Evolutionary conservation across 2,329 filamentous ascomycete species (phyloP).

Genomic region (Chaetoscypha palmicola): DNA sequence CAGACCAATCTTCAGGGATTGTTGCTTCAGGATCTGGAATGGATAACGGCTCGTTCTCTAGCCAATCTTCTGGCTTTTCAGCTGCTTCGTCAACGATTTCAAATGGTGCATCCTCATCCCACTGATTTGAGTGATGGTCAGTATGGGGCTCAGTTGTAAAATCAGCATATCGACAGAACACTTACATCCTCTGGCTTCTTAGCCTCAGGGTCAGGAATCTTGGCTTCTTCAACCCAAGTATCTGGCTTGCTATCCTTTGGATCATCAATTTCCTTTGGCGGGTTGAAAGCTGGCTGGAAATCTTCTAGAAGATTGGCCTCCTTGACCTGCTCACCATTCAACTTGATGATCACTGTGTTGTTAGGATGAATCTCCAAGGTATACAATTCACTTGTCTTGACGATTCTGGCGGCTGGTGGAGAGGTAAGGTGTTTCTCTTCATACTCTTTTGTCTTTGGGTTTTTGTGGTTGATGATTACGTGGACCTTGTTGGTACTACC

Average conservation of each 20-base stretch:
- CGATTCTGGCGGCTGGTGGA: slow-evolving; percentile 77
- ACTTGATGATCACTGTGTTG: slow-evolving; percentile 88
- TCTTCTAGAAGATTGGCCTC: slow-evolving; percentile 87
- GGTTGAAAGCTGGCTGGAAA: slow-evolving; percentile 91
- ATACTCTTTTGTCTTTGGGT: slow-evolving; percentile 98
- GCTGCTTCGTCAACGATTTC: slow-evolving; percentile 95
- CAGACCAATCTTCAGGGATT: slow-evolving; percentile 99
- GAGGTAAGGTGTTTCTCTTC: slow-evolving; percentile 97
- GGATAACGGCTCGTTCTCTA: slow-evolving; percentile 76
- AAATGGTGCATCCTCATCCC: slow-evolving; percentile 96
- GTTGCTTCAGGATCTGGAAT: slow-evolving; percentile 88
- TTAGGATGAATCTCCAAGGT: slow-evolving; percentile 94
- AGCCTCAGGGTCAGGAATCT: slow-evolving; percentile 86
- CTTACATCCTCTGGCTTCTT: slow-evolving; percentile 81
- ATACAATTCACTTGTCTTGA: slow-evolving; percentile 91
- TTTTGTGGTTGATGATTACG: slow-evolving; percentile 99
- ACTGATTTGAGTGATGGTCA: too few species aligned
- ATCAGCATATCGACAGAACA: not conserved
- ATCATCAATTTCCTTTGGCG: slow-evolving; percentile 89
- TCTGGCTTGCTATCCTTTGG: slow-evolving; percentile 88
- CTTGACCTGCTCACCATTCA: slow-evolving; percentile 84
- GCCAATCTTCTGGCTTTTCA: slow-evolving; percentile 89
- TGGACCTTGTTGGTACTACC: slow-evolving; percentile 96
- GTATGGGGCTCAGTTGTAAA: not conserved
- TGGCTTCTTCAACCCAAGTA: slow-evolving; percentile 90